Evolutionary conservation across 2,329 filamentous ascomycete species (phyloP), one percentile per base, ranked within the genome.

Genomic region (Herpomyces periplanetae): DNA sequence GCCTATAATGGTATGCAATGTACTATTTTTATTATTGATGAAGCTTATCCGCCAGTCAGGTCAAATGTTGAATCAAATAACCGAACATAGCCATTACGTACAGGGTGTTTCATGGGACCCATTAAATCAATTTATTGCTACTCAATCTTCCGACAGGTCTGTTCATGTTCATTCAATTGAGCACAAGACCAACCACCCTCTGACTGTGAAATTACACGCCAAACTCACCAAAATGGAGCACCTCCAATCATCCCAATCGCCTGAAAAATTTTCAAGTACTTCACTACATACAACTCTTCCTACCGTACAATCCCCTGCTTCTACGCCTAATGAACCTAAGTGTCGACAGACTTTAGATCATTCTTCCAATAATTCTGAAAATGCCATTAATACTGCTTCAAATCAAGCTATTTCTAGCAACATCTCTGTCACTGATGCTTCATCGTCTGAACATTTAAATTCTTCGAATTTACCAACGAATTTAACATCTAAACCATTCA

Each of bases 71-170:
- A 62, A 75, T 24, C 75, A 88, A 37, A 87, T 91, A 27, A 75
- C 75, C 20, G 75, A 91, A 37, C 75, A 91, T 40, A 85, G 69
- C 31, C 80, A 96, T 38, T 96, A 88, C 36, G 80, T 96, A 8
- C 80, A 96, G 41, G 80, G 80, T 18, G 84, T 96, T 4, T 65
- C 80, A 3, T 96, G 80, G 84, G 84, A 96, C 42, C 84, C 80
- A 10, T 43, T 88, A 21, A 91, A 91, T 41, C 80, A 96, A 41
- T 96, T 73, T 37, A 73, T 96, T 24, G 80, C 80, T 14, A 96
- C 80, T 2, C 80, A 96, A 35, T 96, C 80, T 4, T 96, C 80
- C 3, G 80, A 96, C 41, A 63, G 80, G 34, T 88, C 80, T 2
- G 75, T 91, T 7, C 84, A 96, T 38, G 80, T 96, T 28, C 96